Base-by-base conservation (phyloP, 139 green algal species). In the Deuterostichococcus epilithicus region DNA sequence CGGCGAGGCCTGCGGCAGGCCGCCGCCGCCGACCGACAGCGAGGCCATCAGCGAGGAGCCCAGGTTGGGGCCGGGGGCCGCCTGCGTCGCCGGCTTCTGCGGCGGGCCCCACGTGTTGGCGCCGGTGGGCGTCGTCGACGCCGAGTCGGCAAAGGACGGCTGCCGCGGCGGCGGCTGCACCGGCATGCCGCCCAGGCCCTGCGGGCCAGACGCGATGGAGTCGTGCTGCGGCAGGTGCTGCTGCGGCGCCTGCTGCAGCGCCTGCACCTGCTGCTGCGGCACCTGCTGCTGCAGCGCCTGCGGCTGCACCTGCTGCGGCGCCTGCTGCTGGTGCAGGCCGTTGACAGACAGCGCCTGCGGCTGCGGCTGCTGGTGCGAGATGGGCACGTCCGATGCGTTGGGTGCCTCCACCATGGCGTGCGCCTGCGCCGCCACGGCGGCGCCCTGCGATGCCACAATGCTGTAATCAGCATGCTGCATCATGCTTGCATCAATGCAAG, bases 81-180 rank as follows among this genome's bases (percentile, higher is more conserved):
- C 52, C 52, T 63, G 52, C 18, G 52, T 20, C 52, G 13, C 42
- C 8, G 52, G 52, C 52, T 63, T 63, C 52, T 63, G 52, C 10
- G 52, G 52, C 3, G 13, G 18, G 20, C 13, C 20, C 52, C 52
- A 63, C 3, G 52, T 28, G 52, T 63, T 63, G 52, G 18, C 52
- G 13, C 3, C 18, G 3, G 52, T 5, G 13, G 13, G 3, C 10
- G 52, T 20, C 26, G 13, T 5, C 10, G 52, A 20, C 20, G 52
- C 28, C 18, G 52, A 63, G 52, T 63, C 52, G 52, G 52, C 52
- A 63, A 63, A 63, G 18, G 52, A 20, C 52, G 52, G 3, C 52
- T 63, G 52, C 52, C 52, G 52, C 52, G 52, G 52, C 52, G 52
- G 52, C 52, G 52, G 52, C 52, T 63, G 52, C 52, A 63, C 52